A percentile compares a stretch with the other conserved stretches of the same genome.
Conservation (phyloP, 257 asterid species). For the Plectranthus barbatus region DNA sequence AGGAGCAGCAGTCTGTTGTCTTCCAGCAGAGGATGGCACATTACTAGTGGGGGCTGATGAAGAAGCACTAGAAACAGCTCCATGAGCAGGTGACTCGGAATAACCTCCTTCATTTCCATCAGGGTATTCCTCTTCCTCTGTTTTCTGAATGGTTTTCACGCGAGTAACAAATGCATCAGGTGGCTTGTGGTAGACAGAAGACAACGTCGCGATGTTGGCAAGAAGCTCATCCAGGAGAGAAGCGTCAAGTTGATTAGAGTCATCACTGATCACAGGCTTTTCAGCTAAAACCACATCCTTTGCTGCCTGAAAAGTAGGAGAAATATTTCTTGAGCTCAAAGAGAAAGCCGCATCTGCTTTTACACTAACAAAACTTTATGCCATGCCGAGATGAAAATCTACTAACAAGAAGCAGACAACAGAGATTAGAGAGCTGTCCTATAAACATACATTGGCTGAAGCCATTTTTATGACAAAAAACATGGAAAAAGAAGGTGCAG, state of each 20-base stretch:
- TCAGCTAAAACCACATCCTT: conserved; percentile 98
- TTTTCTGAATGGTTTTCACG: conserved; percentile 70
- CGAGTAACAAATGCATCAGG: conserved; percentile 95
- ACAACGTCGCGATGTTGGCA: conserved; percentile 90
- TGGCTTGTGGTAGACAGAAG: conserved; percentile 97
- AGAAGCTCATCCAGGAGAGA: conserved; percentile 96
- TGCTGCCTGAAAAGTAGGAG: conserved; percentile 69
- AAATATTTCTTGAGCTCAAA: neutral
- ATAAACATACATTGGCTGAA: neutral
- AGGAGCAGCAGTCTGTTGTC: conserved; percentile 49
- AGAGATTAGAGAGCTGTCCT: neutral
- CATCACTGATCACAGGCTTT: conserved; percentile 96
- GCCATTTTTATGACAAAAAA: conserved; percentile 8
- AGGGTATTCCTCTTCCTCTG: conserved; percentile 93
- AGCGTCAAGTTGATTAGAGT: conserved; percentile 86
- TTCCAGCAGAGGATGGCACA: conserved; percentile 40
- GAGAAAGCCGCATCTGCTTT: neutral
- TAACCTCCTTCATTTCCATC: conserved; percentile 66
- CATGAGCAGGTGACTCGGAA: conserved; percentile 72
- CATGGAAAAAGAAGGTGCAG: conserved; percentile 1
- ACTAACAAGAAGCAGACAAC: conserved; percentile 1
- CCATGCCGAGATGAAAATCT: neutral
- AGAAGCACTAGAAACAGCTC: conserved; percentile 43
- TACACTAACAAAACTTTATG: neutral
- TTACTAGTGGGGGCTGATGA: conserved; percentile 55